Base-by-base conservation (phyloP, 176 grass and related monocot species). In the Neostapfia colusana region DNA sequence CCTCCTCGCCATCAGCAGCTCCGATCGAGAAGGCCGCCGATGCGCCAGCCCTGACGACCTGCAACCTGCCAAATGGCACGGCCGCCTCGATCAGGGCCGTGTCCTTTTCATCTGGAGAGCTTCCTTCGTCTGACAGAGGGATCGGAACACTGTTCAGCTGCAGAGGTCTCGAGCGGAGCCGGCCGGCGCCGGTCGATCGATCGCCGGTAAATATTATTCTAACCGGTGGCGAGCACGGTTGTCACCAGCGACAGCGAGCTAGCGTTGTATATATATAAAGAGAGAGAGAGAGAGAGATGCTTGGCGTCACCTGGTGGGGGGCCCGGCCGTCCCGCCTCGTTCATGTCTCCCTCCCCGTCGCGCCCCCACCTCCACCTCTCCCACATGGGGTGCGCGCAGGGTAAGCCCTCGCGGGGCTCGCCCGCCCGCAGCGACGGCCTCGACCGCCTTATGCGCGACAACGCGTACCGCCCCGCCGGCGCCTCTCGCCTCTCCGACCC, bases 331-430 rank as follows among this genome's bases (percentile, higher is more conserved):
- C 62, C 51, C n/a, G 56, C 55, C 69, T 77, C 42, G 65, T 92
- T 76, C n/a, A 83, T 86, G 83, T 86, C 83, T 83, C 76, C 75
- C 9, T 72, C 65, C 51, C 17, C 55, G 70, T 49, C 72, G 26
- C 56, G 26, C 49, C 51, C 24, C 41, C 57, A 77, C 59, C 55
- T 70, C 41, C 67, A 41, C 51, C 43, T 74, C 6, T 38, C 28
- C 58, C 43, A 0, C 77, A 93, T 93, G 90, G 90, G 90, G 24
- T 93, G 87, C 87, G 73, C 81, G 40, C 90, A 87, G 18, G 72
- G 67, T 16, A 93, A 84, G 81, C 48, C 86, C n/a, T 78, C 87
- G 16, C 31, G 57, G 6, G 63, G 66, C 63, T 87, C 90, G 35
- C 87, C 90, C 0, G 67, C 72, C 20, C 60, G 59, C 74, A 79